A percentile compares a stretch with the other conserved stretches of the same genome.
These are phyloP conservation scores for Cerioporus squamosus DNA, from an alignment of 1,284 basidiomycete genomes.

Conservation along the genomic window DNA sequence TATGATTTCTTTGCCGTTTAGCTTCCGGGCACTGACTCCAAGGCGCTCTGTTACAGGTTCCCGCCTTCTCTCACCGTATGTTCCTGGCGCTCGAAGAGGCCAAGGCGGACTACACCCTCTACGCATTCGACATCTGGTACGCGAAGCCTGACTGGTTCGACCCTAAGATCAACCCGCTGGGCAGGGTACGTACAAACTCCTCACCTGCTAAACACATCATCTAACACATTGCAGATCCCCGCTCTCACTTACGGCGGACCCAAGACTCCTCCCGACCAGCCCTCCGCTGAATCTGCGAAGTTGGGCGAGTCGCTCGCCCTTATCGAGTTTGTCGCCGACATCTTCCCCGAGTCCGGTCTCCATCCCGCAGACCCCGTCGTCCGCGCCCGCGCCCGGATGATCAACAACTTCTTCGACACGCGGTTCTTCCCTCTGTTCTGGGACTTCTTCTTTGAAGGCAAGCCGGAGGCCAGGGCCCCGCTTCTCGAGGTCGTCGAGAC, in stretches of 20 bases:
- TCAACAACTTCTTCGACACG: slow-evolving; percentile 53
- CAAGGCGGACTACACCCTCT: neutral
- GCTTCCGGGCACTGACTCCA: neutral
- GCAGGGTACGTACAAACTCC: slow-evolving; percentile 24
- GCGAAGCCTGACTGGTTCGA: slow-evolving; percentile 37
- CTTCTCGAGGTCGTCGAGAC: slow-evolving; percentile 38
- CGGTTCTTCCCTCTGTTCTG: slow-evolving; percentile 37
- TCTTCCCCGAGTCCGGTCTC: slow-evolving; percentile 46
- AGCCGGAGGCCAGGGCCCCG: slow-evolving; percentile 36
- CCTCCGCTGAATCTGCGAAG: slow-evolving; percentile 57
- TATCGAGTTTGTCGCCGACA: slow-evolving; percentile 61
- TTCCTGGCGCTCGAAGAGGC: neutral
- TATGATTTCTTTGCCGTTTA: too few relatives aligned
- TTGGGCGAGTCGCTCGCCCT: slow-evolving; percentile 62
- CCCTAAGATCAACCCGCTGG: slow-evolving; percentile 34
- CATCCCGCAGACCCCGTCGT: slow-evolving; percentile 55
- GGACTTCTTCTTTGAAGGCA: slow-evolving; percentile 33
- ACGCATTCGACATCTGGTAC: neutral
- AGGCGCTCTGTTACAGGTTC: neutral
- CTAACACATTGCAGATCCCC: slow-evolving; percentile 38
- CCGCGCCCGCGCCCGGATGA: slow-evolving; percentile 59
- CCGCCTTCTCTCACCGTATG: neutral
- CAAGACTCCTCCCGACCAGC: slow-evolving; percentile 23
- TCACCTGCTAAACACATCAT: too few relatives aligned
- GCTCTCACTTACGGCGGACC: slow-evolving; percentile 45